phyloP scores from a whole-genome alignment of 345 rosid species.

The Hibiscus syriacus region DNA sequence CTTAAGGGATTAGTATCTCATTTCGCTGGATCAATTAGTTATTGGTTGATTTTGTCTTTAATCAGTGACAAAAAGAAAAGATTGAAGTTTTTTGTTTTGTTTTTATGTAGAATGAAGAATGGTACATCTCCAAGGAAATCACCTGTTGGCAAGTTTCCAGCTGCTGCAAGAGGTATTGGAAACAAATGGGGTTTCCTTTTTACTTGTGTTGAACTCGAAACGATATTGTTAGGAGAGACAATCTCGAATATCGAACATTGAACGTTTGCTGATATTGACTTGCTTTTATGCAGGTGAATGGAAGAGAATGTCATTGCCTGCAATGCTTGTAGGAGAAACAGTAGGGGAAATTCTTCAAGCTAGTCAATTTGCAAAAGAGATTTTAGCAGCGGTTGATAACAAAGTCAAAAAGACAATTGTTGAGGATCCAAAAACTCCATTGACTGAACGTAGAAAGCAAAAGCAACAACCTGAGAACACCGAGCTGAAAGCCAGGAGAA shows the following conservation, averaged over 20 bases:
- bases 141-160: slow-evolving; percentile 75
- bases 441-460: slow-evolving; percentile 34
- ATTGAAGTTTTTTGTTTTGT: background rate
- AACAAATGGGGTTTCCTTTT: background rate
- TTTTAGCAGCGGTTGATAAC: slow-evolving; percentile 46
- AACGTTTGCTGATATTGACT: background rate
- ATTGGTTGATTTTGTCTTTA: background rate
- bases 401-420: slow-evolving; percentile 24
- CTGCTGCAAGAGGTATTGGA: slow-evolving; percentile 42
- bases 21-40: too few relatives aligned
- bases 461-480: slow-evolving; percentile 37
- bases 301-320: slow-evolving; percentile 89
- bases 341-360: slow-evolving; percentile 88
- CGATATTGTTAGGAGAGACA: too few relatives aligned
- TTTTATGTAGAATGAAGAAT: slow-evolving; percentile 50
- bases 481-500: slow-evolving; percentile 61
- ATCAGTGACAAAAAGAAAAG: slow-evolving; percentile 4
- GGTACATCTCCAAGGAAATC: slow-evolving; percentile 41
- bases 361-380: slow-evolving; percentile 70
- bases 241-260: too few relatives aligned
- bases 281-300: slow-evolving; percentile 51
- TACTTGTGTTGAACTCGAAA: too few relatives aligned
- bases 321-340: slow-evolving; percentile 94
- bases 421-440: slow-evolving; percentile 75
- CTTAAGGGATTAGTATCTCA: too few relatives aligned